A percentile compares a stretch with the other conserved stretches of the same genome.
These are phyloP conservation scores for Phialemonium atrogriseum DNA, from an alignment of 2,329 filamentous ascomycete species.

Conservation along the genomic window DNA sequence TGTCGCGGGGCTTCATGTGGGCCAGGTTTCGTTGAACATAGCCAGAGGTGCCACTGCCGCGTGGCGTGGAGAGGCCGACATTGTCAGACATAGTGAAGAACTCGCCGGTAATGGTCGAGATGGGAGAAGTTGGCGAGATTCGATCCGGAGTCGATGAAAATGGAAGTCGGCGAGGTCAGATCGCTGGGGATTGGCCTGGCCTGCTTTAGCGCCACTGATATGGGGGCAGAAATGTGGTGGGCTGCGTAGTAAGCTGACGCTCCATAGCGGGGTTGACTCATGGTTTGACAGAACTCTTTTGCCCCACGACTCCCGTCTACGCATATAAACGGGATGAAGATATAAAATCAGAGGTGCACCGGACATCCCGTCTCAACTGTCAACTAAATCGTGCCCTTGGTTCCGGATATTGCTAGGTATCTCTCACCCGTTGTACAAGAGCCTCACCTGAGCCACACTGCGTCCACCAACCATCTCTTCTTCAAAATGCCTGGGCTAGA, in stretches of 20 bases:
- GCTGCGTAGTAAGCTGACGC: no score
- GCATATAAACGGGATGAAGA: no score
- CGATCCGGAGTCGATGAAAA: constrained; percentile 1
- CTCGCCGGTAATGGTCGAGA: neutral
- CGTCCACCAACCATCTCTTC: no score
- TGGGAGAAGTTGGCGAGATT: neutral
- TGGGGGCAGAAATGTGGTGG: constrained; percentile 5
- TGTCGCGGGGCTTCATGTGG: constrained; percentile 76
- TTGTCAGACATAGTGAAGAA: constrained; percentile 73
- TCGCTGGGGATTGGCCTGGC: neutral
- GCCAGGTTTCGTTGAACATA: constrained; percentile 96
- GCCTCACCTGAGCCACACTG: no score
- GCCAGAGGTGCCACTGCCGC: constrained; percentile 91
- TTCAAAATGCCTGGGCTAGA: constrained; percentile 24
- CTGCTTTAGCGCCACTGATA: neutral
- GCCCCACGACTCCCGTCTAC: constrained; percentile 1
- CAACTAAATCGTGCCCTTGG: no score
- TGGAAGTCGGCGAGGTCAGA: constrained; percentile 8
- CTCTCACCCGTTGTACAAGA: no score
- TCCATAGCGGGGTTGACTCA: constrained; percentile 8
- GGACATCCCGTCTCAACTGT: no score
- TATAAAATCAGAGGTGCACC: no score
- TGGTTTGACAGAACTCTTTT: constrained; percentile 1
- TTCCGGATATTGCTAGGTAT: no score
- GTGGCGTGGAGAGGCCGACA: constrained; percentile 88